Evolutionary conservation across 176 grass and related monocot genomes (phyloP).

Genomic region (Calamus simplicifolius): DNA sequence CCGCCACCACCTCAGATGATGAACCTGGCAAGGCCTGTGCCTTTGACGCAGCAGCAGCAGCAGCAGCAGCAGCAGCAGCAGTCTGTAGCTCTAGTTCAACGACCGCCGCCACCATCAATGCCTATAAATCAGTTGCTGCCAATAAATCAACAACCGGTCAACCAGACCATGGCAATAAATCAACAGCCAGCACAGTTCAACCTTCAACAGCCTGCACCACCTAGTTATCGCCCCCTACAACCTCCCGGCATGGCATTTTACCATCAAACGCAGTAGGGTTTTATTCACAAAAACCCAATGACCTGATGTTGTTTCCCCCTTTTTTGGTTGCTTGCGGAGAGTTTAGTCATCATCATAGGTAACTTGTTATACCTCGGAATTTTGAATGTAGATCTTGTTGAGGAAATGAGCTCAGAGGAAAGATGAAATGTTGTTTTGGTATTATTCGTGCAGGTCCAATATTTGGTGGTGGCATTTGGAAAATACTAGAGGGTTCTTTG

Average conservation of each 20-base stretch:
- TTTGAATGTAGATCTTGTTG: too few species aligned
- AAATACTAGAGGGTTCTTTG: too few species aligned
- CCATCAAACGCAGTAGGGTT: conserved; percentile 7
- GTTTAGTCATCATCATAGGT: too few species aligned
- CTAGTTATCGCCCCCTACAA: conserved; percentile 67
- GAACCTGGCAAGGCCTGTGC: conserved; percentile 37
- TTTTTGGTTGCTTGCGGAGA: too few species aligned
- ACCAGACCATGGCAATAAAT: conserved; percentile 44
- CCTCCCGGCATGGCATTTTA: conserved; percentile 74
- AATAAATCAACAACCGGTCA: conserved; percentile 22
- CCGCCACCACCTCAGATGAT: conserved; percentile 41
- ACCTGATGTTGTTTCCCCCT: too few species aligned
- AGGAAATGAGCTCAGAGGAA: too few species aligned
- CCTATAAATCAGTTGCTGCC: conserved; percentile 52
- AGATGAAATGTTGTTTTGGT: too few species aligned
- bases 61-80: conserved; percentile 28
- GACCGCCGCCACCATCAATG: conserved; percentile 2
- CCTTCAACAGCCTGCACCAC: conserved; percentile 41
- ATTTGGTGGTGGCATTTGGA: too few species aligned
- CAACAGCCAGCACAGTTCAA: conserved; percentile 43
- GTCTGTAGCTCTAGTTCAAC: conserved; percentile 37
- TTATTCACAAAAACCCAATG: too few species aligned
- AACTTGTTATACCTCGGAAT: too few species aligned
- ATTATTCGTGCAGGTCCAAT: too few species aligned
- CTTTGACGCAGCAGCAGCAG: conserved; percentile 18